phyloP scores from a whole-genome alignment of 148 eudicot genomes.

The Salicornia ramosissima region DNA sequence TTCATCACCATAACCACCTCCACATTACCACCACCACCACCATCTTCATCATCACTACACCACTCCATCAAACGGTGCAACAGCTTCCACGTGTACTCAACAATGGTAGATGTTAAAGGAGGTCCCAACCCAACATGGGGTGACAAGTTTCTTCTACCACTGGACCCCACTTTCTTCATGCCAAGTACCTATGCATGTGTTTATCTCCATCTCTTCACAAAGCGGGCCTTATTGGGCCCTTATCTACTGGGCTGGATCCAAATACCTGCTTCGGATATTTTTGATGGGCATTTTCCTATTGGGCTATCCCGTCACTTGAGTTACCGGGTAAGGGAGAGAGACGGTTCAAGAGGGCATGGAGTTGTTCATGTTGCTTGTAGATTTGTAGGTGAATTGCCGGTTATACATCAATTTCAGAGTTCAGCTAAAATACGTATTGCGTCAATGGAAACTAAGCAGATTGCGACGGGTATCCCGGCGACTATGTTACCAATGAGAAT shows the following conservation, averaged over 20 bases:
- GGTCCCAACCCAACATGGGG: slow-evolving; percentile 56
- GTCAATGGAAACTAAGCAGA: slow-evolving; percentile 19
- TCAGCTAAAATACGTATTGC: neutral
- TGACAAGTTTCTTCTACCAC: slow-evolving; percentile 42
- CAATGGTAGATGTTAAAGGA: slow-evolving; percentile 45
- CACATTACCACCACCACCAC: slow-evolving; percentile 7
- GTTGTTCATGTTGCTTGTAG: slow-evolving; percentile 42
- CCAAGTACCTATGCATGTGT: slow-evolving; percentile 21
- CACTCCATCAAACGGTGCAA: slow-evolving; percentile 10
- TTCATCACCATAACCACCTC: slow-evolving; percentile 44
- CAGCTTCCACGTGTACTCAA: slow-evolving; percentile 29
- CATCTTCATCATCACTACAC: neutral
- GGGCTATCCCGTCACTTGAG: slow-evolving; percentile 41
- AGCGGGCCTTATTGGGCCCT: slow-evolving; percentile 33
- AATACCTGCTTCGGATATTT: slow-evolving; percentile 46
- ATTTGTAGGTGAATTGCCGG: slow-evolving; percentile 23
- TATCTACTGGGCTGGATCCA: slow-evolving; percentile 49
- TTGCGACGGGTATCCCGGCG: slow-evolving; percentile 42
- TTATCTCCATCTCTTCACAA: slow-evolving; percentile 36
- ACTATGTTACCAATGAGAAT: slow-evolving; percentile 14
- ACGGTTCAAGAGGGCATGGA: slow-evolving; percentile 60
- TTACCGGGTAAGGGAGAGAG: slow-evolving; percentile 42
- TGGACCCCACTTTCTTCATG: slow-evolving; percentile 36
- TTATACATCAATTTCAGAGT: neutral
- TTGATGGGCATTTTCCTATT: slow-evolving; percentile 31